Percentiles rank a stretch among this genome's conserved stretches.
These are phyloP conservation scores for Scytalidium lignicola DNA, from an alignment of 2,329 filamentous ascomycete genomes.

Conservation along the genomic window DNA sequence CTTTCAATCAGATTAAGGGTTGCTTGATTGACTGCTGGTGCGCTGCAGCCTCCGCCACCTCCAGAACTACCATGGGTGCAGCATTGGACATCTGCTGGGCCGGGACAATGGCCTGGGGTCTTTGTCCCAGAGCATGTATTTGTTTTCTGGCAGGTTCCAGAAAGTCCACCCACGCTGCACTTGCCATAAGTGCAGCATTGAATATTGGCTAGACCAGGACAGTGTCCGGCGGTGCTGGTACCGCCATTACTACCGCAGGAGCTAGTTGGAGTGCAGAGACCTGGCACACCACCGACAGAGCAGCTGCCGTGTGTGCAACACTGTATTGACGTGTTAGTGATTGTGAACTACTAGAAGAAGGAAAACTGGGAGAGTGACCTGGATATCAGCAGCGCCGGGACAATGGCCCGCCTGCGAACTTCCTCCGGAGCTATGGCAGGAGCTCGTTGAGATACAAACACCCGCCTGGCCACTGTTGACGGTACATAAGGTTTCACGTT, in stretches of 20 bases:
- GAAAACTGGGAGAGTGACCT: background rate
- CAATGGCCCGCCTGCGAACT: constrained; percentile 10
- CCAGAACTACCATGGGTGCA: constrained; percentile 7
- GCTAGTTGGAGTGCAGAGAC: too few species aligned
- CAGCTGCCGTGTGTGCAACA: constrained; percentile 8
- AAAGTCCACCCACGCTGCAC: constrained; percentile 11
- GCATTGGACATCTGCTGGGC: constrained; percentile 14
- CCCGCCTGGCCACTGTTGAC: too few species aligned
- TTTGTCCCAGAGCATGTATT: constrained; percentile 9
- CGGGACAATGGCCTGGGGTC: constrained; percentile 11
- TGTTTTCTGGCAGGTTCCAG: constrained; percentile 11
- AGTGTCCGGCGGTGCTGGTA: constrained; percentile 8
- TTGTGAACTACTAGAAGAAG: too few species aligned
- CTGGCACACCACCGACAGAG: constrained; percentile 7
- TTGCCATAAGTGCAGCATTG: constrained; percentile 14
- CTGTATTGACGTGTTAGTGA: constrained; percentile 9
- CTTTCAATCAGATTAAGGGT: constrained; percentile 32
- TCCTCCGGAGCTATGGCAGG: constrained; percentile 6
- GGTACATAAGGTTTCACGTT: too few species aligned
- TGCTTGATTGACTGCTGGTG: constrained; percentile 26
- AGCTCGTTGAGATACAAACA: constrained; percentile 1
- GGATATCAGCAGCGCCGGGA: constrained; percentile 12
- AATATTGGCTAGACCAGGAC: constrained; percentile 11
- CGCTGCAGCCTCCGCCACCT: constrained; percentile 29
- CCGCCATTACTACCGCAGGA: constrained; percentile 4